A percentile compares a stretch with the other conserved stretches of the same genome.
These are phyloP conservation scores for Bipolaris victoriae DNA, from an alignment of 2,329 filamentous ascomycete genomes.

Conservation along the genomic window DNA sequence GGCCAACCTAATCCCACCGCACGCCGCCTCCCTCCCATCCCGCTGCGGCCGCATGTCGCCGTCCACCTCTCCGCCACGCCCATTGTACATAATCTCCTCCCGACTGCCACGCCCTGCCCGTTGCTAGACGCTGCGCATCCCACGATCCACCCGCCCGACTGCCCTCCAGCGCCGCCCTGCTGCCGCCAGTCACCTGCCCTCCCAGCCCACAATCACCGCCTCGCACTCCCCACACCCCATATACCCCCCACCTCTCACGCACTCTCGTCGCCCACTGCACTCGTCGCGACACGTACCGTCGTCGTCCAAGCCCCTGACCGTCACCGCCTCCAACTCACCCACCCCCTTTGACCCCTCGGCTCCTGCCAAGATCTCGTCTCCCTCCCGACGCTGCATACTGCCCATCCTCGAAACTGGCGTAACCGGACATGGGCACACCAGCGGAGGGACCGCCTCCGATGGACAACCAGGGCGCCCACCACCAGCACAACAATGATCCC, in stretches of 20 bases:
- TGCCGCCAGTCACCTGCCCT: conserved; percentile 2
- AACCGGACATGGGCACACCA: conserved; percentile 43
- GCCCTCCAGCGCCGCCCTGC: conserved; percentile 19
- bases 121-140: conserved; percentile 18
- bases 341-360: conserved; percentile 15
- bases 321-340: conserved; percentile 12
- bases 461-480: conserved; percentile 38
- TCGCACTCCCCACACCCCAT: background rate
- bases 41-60: conserved; percentile 24
- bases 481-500: conserved; percentile 39
- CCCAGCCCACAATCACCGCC: conserved; percentile 3
- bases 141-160: conserved; percentile 13
- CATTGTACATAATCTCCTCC: conserved; percentile 19
- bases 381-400: conserved; percentile 5
- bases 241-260: conserved; percentile 1
- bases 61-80: conserved; percentile 11
- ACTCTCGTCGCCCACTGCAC: background rate
- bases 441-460: conserved; percentile 45
- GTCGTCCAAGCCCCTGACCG: background rate
- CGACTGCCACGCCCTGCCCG: conserved; percentile 11
- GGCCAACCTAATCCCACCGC: conserved; percentile 19
- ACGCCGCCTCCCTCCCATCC: conserved; percentile 9
- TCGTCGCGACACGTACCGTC: conserved; percentile 6
- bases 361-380: conserved; percentile 11
- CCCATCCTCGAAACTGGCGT: conserved; percentile 31